These are phyloP conservation scores for Candida krabiensis DNA, from an alignment of 805 yeast genomes.

Conservation along the genomic window DNA sequence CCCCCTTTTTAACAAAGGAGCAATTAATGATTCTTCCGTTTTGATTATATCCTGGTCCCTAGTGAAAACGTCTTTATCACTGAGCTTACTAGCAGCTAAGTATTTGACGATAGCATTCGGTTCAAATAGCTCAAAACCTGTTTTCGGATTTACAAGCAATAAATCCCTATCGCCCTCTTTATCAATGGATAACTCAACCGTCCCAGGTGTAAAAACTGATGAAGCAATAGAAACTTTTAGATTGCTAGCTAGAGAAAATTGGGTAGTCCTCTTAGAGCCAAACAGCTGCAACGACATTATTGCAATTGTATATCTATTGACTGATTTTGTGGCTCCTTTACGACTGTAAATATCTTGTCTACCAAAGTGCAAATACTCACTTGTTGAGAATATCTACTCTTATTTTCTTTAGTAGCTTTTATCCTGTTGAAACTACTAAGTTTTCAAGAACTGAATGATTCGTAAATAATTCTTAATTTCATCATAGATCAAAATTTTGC, in stretches of 20 bases:
- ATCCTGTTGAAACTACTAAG: no score
- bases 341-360: no score
- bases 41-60: slow-evolving; percentile 29
- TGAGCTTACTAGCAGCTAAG: slow-evolving; percentile 37
- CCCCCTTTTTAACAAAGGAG: slow-evolving; percentile 38
- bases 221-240: slow-evolving; percentile 47
- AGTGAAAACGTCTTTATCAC: slow-evolving; percentile 15
- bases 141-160: slow-evolving; percentile 33
- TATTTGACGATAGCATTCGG: slow-evolving; percentile 72
- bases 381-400: no score
- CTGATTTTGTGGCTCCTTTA: background rate
- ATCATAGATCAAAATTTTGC: no score
- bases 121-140: slow-evolving; percentile 53
- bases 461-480: background rate
- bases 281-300: slow-evolving; percentile 32
- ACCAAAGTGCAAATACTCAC: no score
- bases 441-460: no score
- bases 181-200: slow-evolving; percentile 26
- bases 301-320: background rate
- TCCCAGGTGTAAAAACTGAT: slow-evolving; percentile 28
- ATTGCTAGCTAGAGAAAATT: slow-evolving; percentile 36
- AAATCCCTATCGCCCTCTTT: slow-evolving; percentile 22
- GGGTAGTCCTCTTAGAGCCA: slow-evolving; percentile 31
- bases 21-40: slow-evolving; percentile 46
- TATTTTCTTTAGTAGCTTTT: no score